Conservation (phyloP, 2,329 filamentous ascomycete genomes). For the Thelonectria olida region DNA sequence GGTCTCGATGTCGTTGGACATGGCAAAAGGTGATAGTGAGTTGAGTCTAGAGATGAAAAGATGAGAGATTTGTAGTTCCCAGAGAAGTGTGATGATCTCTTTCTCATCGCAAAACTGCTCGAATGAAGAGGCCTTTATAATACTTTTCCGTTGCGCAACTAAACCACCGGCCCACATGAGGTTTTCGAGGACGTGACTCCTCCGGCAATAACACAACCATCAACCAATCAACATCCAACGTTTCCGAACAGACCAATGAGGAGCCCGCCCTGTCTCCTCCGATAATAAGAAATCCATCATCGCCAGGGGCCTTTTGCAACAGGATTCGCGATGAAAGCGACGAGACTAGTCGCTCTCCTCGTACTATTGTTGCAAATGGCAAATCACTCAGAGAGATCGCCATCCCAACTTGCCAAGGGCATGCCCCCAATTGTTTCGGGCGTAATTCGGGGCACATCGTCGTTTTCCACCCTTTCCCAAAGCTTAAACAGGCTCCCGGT, state of each 20-base stretch:
- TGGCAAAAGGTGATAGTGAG: not conserved
- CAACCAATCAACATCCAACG: not conserved
- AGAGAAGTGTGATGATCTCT: not conserved
- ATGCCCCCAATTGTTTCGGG: no score
- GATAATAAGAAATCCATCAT: no score
- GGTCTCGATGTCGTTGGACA: conserved; percentile 47
- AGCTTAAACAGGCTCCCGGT: no score
- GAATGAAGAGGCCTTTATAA: not conserved
- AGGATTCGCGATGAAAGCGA: no score
- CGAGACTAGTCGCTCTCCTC: no score
- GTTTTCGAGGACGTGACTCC: not conserved
- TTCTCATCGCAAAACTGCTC: not conserved
- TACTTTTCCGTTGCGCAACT: not conserved
- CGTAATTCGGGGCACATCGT: no score
- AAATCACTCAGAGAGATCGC: no score
- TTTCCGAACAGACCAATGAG: conserved; percentile 27
- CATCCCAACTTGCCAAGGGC: no score
- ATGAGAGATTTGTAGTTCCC: not conserved
- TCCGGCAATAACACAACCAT: not conserved
- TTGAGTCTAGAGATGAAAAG: not conserved
- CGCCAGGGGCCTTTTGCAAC: no score
- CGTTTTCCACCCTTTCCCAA: no score
- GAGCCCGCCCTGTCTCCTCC: no score
- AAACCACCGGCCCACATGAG: not conserved
- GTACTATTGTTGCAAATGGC: no score